A percentile compares a stretch with the other conserved stretches of the same genome.
phyloP scores from a whole-genome alignment of 1,284 basidiomycete genomes.

The Sphaerobolus stellatus region DNA sequence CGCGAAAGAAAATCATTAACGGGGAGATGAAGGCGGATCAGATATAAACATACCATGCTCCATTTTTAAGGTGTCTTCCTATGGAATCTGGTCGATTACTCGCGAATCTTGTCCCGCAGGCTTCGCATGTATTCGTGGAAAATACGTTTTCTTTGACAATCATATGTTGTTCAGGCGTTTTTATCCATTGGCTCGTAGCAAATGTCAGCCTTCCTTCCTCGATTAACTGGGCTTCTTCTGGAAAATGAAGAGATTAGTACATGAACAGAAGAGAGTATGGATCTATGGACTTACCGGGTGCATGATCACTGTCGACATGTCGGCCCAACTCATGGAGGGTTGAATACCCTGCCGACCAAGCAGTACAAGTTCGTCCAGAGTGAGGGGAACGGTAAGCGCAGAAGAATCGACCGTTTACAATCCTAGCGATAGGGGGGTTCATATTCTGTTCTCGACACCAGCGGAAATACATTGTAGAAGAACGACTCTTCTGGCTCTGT shows the following conservation, averaged over 20 bases:
- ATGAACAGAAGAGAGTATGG: neutral
- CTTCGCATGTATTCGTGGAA: neutral
- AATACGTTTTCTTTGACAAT: neutral
- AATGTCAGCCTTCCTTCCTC: neutral
- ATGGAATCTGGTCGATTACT: neutral
- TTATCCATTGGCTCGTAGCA: neutral
- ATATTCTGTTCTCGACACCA: neutral
- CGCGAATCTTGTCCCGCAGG: neutral
- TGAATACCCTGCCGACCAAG: neutral
- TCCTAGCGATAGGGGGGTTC: neutral
- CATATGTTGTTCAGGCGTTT: neutral
- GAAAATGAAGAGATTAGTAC: neutral
- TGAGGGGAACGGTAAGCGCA: neutral
- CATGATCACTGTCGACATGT: slow-evolving; percentile 1
- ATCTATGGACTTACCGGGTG: neutral
- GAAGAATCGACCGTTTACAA: neutral
- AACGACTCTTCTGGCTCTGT: too few relatives aligned
- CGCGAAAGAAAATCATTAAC: neutral
- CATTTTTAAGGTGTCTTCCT: neutral
- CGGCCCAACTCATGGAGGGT: neutral
- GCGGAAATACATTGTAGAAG: neutral
- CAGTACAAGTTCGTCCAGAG: neutral
- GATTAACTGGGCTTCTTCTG: slow-evolving; percentile 4
- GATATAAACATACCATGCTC: slow-evolving; percentile 2
- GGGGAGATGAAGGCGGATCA: neutral